phyloP scores from a whole-genome alignment of 768 basidiomycete genomes.

The Lyophyllum atratum region DNA sequence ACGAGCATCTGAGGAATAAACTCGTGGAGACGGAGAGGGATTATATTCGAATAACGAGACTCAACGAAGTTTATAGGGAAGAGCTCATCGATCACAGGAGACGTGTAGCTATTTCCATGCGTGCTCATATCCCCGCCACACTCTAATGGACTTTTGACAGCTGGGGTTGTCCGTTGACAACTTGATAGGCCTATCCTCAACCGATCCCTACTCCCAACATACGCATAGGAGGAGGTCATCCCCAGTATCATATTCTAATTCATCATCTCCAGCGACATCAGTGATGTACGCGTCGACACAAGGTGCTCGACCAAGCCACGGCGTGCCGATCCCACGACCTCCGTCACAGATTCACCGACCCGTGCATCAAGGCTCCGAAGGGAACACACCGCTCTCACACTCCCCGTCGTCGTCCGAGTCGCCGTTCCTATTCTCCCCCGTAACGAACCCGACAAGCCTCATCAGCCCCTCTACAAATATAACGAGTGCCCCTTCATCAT shows the following conservation, averaged over 20 bases:
- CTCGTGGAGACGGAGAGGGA: slow-evolving; percentile 78
- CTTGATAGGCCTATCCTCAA: slow-evolving; percentile 67
- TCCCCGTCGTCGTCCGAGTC: slow-evolving; percentile 70
- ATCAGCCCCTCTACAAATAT: slow-evolving; percentile 61
- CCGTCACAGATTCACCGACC: slow-evolving; percentile 65
- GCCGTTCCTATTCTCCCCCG: slow-evolving; percentile 68
- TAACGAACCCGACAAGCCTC: slow-evolving; percentile 53
- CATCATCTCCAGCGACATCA: slow-evolving; percentile 51
- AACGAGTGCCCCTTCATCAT: slow-evolving; percentile 75
- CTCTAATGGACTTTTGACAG: slow-evolving; percentile 35
- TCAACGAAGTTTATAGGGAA: slow-evolving; percentile 85
- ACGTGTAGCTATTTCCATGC: slow-evolving; percentile 52
- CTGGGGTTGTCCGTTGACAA: slow-evolving; percentile 78
- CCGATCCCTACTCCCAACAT: slow-evolving; percentile 72
- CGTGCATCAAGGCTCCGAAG: slow-evolving; percentile 44
- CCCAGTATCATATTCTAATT: slow-evolving; percentile 33
- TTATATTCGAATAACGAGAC: slow-evolving; percentile 68
- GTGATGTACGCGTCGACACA: slow-evolving; percentile 36
- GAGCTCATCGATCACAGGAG: slow-evolving; percentile 79
- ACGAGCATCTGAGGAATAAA: slow-evolving; percentile 67
- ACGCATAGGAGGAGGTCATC: slow-evolving; percentile 64
- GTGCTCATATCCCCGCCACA: slow-evolving; percentile 4
- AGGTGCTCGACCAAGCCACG: slow-evolving; percentile 40
- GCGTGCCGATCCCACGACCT: slow-evolving; percentile 78
- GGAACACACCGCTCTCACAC: slow-evolving; percentile 63